Conservation (phyloP, 1,284 basidiomycete genomes). For the Inonotus obliquus region DNA sequence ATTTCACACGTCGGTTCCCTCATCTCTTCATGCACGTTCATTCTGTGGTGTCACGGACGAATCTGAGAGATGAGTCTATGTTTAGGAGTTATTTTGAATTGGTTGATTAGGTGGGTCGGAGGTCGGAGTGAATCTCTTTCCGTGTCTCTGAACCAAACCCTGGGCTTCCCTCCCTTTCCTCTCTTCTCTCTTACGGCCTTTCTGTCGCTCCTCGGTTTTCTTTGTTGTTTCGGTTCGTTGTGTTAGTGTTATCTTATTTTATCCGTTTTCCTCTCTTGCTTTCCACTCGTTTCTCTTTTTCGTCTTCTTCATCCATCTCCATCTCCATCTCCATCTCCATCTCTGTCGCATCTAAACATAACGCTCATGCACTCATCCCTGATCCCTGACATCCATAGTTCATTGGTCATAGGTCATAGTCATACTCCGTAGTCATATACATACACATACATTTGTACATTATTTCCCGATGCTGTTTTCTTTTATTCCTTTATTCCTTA, state of each 20-base stretch:
- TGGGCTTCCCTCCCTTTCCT: not conserved
- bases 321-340: not conserved
- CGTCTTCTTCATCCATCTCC: not conserved
- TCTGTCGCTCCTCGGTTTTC: too few relatives aligned
- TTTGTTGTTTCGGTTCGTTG: not conserved
- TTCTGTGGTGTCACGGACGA: conserved; percentile 64
- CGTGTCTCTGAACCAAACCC: not conserved
- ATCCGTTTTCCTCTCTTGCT: not conserved
- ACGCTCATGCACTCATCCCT: too few relatives aligned
- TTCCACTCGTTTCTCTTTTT: not conserved
- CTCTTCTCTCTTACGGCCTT: not conserved
- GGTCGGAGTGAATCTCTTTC: not conserved
- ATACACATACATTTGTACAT: too few relatives aligned
- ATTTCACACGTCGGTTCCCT: conserved; percentile 93
- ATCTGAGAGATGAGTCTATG: conserved; percentile 74
- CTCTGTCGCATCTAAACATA: too few relatives aligned
- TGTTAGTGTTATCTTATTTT: not conserved
- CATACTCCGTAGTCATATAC: too few relatives aligned
- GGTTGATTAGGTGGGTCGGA: conserved; percentile 45
- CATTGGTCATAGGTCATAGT: too few relatives aligned
- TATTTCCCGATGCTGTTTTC: too few relatives aligned
- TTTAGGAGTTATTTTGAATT: conserved; percentile 82
- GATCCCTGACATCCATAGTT: too few relatives aligned
- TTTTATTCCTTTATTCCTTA: too few relatives aligned
- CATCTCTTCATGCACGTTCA: conserved; percentile 91